phyloP scores from a whole-genome alignment of 805 yeast genomes.

The Lipomyces yamadae region DNA sequence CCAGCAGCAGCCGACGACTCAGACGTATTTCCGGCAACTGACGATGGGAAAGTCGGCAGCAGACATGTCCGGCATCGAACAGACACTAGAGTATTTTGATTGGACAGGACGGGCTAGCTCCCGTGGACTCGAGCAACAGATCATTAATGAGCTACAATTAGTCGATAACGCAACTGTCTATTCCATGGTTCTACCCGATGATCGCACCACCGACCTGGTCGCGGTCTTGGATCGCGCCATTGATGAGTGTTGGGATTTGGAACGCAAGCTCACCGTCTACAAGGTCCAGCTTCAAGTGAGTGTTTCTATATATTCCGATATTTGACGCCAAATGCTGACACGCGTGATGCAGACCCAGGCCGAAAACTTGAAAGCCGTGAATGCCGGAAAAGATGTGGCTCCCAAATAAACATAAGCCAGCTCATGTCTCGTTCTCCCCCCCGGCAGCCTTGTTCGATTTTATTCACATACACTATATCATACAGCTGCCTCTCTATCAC shows the following conservation, averaged over 20 bases:
- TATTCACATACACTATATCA: not conserved
- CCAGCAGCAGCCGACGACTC: conserved; percentile 8
- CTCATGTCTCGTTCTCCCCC: no score
- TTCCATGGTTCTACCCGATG: conserved; percentile 57
- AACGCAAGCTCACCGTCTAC: conserved; percentile 54
- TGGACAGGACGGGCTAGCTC: conserved; percentile 77
- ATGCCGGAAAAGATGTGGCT: not conserved
- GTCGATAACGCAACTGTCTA: conserved; percentile 68
- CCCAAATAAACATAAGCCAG: not conserved
- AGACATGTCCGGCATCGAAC: conserved; percentile 54
- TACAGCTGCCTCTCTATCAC: not conserved
- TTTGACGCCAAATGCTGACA: not conserved
- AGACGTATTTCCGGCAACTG: conserved; percentile 20
- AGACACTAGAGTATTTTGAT: conserved; percentile 73
- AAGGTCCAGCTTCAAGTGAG: conserved; percentile 27
- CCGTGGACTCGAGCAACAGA: conserved; percentile 58
- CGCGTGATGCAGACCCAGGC: conserved; percentile 13
- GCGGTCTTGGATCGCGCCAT: conserved; percentile 52
- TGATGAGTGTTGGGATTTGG: conserved; percentile 60
- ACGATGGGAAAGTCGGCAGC: conserved; percentile 23
- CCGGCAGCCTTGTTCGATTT: no score
- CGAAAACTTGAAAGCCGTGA: conserved; percentile 16
- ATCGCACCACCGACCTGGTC: conserved; percentile 52
- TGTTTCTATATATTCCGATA: not conserved
- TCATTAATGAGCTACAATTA: conserved; percentile 61